phyloP scores from a whole-genome alignment of 345 rosid species.

The Hypericum perforatum region DNA sequence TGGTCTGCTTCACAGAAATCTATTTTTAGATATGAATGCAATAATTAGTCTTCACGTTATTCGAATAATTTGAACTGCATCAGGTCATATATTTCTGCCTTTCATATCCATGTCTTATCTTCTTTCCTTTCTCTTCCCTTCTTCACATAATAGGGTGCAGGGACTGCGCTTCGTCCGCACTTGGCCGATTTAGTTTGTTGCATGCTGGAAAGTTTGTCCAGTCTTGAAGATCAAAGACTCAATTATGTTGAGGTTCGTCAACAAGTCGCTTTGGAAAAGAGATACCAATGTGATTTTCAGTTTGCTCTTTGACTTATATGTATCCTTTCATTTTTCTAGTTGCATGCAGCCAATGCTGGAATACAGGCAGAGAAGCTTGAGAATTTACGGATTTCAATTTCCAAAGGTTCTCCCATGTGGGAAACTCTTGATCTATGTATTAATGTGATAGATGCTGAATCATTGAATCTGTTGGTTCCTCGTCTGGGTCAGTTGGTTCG shows the following conservation, averaged over 20 bases:
- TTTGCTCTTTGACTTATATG: constrained; percentile 8
- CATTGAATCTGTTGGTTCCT: constrained; percentile 70
- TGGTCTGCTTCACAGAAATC: constrained; percentile 5
- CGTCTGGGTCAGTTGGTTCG: constrained; percentile 79
- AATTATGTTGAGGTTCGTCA: constrained; percentile 83
- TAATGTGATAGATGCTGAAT: constrained; percentile 56
- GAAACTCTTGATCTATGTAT: constrained; percentile 95
- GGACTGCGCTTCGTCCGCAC: constrained; percentile 81
- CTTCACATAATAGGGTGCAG: constrained; percentile 59
- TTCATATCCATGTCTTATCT: neutral
- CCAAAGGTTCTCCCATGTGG: constrained; percentile 99
- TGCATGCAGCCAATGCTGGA: constrained; percentile 96
- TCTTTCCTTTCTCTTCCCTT: neutral
- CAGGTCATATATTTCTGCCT: too few relatives aligned
- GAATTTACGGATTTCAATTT: constrained; percentile 78
- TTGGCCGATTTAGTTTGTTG: constrained; percentile 83
- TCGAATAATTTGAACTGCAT: too few relatives aligned
- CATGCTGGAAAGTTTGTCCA: constrained; percentile 98
- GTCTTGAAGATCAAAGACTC: constrained; percentile 97
- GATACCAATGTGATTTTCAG: neutral
- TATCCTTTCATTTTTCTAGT: constrained; percentile 35
- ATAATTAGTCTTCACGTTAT: too few relatives aligned
- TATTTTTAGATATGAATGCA: neutral
- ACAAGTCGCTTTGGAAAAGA: constrained; percentile 9
- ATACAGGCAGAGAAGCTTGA: constrained; percentile 89